Base-by-base conservation (phyloP, 192 early-diverging fungal genomes). In the Coemansia sp. region DNA sequence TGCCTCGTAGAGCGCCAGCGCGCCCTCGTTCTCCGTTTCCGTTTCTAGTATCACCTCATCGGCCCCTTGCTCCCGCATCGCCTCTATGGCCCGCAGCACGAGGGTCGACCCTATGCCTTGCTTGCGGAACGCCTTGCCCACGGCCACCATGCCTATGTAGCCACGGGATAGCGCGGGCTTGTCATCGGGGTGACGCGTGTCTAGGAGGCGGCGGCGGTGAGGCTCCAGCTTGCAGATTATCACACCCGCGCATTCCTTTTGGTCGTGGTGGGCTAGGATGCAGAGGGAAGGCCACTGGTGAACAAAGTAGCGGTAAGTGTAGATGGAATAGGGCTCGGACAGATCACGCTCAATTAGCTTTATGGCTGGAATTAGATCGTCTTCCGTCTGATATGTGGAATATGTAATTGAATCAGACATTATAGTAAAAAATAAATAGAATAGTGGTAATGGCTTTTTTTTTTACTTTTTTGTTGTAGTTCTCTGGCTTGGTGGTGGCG, bases 121-220 rank as follows among this genome's bases (percentile, higher is more conserved):
- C 64, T 93, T 91, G 28, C 97, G 73, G 67, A 90, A 90, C 21
- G 84, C 74, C 51, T 88, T 90, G n/a, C 84, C 87, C 9, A 99
- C 95, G 0, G 93, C 95, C 23, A 99, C 83, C 97, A 99, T 99
- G 42, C 89, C 97, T 59, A 99, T 97, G 74, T 99, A 99, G 1
- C 97, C 97, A n/a, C 95, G 82, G 34, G 59, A 63, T 34, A 76
- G 33, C 8, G 20, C 9, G 13, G 40, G 20, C 31, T 59, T 66
- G 3, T 60, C 64, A 35, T 31, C 37, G 0, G 24, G 37, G 61
- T 74, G 74, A 20, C 70, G 59, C 4, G 38, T 58, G 20, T 75
- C 76, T 40, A 62, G 23, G 55, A 31, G 51, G 3, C 70, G 58
- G 9, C 74, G 63, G 7, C 71, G 45, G n/a, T 83, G 80, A 28